phyloP scores from a whole-genome alignment of 495 filamentous ascomycete species.

The Penicillium coffeae region DNA sequence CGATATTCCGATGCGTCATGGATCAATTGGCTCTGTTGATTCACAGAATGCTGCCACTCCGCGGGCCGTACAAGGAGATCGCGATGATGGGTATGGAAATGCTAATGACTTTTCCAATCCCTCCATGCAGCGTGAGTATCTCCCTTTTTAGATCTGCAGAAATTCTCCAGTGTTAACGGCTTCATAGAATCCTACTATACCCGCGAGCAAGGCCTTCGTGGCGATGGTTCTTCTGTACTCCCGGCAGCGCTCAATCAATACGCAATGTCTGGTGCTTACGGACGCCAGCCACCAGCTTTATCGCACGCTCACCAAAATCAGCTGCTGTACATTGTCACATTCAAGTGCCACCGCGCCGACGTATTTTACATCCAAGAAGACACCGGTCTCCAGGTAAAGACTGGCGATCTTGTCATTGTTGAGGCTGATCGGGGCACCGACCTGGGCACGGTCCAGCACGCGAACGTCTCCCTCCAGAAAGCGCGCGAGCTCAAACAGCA shows the following conservation, averaged over 20 bases:
- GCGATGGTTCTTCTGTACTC: constrained; percentile 35
- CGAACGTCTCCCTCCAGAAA: constrained; percentile 76
- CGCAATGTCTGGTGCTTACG: constrained; percentile 43
- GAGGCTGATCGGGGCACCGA: constrained; percentile 96
- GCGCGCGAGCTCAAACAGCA: constrained; percentile 86
- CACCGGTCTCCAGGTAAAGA: constrained; percentile 83
- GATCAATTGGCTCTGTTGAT: constrained; percentile 64
- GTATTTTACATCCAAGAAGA: constrained; percentile 96
- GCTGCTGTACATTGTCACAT: constrained; percentile 86
- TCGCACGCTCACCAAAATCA: constrained; percentile 73
- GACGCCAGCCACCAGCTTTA: constrained; percentile 57
- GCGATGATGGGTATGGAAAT: constrained; percentile 37
- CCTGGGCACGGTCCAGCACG: constrained; percentile 83
- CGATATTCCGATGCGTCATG: constrained; percentile 69
- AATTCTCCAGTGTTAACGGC: background rate
- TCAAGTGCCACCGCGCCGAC: constrained; percentile 91
- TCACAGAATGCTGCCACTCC: constrained; percentile 27
- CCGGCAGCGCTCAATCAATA: constrained; percentile 53
- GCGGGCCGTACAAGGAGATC: constrained; percentile 31
- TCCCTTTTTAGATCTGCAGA: background rate
- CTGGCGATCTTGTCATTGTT: constrained; percentile 91
- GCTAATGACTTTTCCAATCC: constrained; percentile 25
- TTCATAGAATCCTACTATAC: constrained; percentile 50
- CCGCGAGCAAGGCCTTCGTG: constrained; percentile 41
- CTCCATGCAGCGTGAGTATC: constrained; percentile 15